Percentiles rank a stretch among this genome's conserved stretches.
Evolutionary conservation across 164 flowering plant species (phyloP).

Genomic region (Tetracentron sinense): DNA sequence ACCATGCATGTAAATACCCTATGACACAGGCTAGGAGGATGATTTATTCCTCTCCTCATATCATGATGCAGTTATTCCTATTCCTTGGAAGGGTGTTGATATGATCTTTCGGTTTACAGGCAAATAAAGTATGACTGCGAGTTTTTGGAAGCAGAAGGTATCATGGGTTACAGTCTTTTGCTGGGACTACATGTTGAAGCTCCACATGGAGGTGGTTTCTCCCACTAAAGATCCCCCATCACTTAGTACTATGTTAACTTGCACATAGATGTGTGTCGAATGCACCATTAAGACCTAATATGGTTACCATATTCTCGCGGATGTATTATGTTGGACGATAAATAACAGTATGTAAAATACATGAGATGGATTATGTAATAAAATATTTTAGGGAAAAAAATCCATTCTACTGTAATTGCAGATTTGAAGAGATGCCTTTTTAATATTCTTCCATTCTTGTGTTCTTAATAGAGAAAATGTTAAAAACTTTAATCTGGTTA

Average conservation of each 20-base stretch:
- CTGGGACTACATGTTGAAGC: constrained; percentile 31
- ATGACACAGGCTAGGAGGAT: background rate
- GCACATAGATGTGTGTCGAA: background rate
- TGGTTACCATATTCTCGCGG: background rate
- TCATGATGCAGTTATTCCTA: background rate
- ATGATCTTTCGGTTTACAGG: constrained; percentile 20
- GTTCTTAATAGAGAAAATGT: background rate
- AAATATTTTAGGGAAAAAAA: no score
- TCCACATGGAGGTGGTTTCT: constrained; percentile 21
- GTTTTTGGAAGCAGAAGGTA: constrained; percentile 38
- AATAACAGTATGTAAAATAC: background rate
- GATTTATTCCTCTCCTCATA: background rate
- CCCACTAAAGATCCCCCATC: constrained; percentile 1
- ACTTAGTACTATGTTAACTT: background rate
- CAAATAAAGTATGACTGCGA: constrained; percentile 41
- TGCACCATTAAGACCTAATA: background rate
- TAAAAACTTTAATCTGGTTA: background rate
- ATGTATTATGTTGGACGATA: background rate
- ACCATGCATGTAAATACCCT: background rate
- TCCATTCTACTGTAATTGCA: background rate
- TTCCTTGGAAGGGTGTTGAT: background rate
- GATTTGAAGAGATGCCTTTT: background rate
- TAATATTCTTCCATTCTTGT: background rate
- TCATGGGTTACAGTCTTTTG: constrained; percentile 52
- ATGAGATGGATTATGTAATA: background rate